Percentiles rank a stretch among this genome's conserved stretches.
phyloP scores from a whole-genome alignment of 2,329 filamentous ascomycete genomes.

The Shiraia bambusicola region DNA sequence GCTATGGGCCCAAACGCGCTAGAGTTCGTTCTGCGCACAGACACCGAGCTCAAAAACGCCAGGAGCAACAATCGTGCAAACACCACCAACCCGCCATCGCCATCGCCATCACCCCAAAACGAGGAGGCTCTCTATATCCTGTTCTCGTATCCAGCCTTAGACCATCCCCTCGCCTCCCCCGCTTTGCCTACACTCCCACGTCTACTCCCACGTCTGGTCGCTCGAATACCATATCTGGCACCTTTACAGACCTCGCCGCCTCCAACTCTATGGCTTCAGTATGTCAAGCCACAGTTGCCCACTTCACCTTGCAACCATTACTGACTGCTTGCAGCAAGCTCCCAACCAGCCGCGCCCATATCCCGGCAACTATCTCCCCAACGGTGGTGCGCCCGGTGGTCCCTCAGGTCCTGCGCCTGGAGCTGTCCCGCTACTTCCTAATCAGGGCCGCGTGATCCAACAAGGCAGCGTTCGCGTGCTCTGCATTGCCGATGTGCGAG shows the following conservation, averaged over 20 bases:
- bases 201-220: conserved; percentile 8
- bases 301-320: conserved; percentile 11
- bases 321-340: conserved; percentile 48
- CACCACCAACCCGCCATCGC: conserved; percentile 26
- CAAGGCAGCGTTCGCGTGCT: conserved; percentile 52
- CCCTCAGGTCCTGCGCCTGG: conserved; percentile 48
- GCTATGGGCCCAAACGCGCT: conserved; percentile 27
- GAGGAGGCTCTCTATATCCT: conserved; percentile 24
- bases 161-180: conserved; percentile 7
- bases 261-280: conserved; percentile 40
- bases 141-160: conserved; percentile 8
- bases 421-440: conserved; percentile 52
- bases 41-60: conserved; percentile 32
- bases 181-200: too few relatives aligned
- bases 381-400: conserved; percentile 46
- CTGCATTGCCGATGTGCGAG: conserved; percentile 56
- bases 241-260: conserved; percentile 23
- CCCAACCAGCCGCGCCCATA: conserved; percentile 54
- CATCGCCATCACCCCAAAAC: conserved; percentile 20
- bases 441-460: conserved; percentile 56
- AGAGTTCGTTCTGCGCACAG: conserved; percentile 10
- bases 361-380: conserved; percentile 51
- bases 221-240: conserved; percentile 20
- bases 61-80: conserved; percentile 20
- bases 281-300: conserved; percentile 17